phyloP scores from a whole-genome alignment of 2,329 filamentous ascomycete genomes.

The Fusarium caatingaense region DNA sequence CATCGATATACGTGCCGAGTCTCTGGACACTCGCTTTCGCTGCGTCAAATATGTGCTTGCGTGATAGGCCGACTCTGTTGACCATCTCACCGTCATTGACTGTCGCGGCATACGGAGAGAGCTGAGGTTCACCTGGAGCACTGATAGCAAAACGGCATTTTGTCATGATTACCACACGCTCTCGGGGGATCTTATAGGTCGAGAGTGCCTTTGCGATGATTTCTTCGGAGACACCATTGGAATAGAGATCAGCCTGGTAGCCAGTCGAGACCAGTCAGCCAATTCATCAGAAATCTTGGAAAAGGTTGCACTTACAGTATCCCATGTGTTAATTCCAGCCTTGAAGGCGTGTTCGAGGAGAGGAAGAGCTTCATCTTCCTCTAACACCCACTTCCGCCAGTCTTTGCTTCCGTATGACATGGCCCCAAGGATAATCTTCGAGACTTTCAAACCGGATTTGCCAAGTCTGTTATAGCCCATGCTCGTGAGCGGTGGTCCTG shows the following conservation, averaged over 20 bases:
- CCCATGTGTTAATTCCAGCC: slow-evolving; percentile 35
- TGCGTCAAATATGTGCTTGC: slow-evolving; percentile 66
- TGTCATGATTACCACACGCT: slow-evolving; percentile 68
- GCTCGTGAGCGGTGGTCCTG: too few species aligned
- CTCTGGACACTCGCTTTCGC: slow-evolving; percentile 59
- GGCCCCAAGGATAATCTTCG: slow-evolving; percentile 8
- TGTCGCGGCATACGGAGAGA: too few species aligned
- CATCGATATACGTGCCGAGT: slow-evolving; percentile 61
- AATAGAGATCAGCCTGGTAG: slow-evolving; percentile 65
- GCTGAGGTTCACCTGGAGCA: slow-evolving; percentile 46
- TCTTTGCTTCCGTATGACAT: background rate
- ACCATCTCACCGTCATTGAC: too few species aligned
- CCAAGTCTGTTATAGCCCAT: too few species aligned
- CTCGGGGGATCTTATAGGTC: slow-evolving; percentile 65
- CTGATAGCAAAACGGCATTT: slow-evolving; percentile 66
- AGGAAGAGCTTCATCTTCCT: slow-evolving; percentile 14
- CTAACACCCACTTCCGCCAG: slow-evolving; percentile 10
- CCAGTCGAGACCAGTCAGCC: too few species aligned
- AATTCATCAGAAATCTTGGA: too few species aligned
- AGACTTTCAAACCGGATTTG: background rate
- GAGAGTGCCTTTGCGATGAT: slow-evolving; percentile 69
- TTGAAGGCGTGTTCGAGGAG: slow-evolving; percentile 37
- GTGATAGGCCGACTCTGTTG: too few species aligned
- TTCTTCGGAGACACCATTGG: slow-evolving; percentile 64
- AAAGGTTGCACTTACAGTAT: background rate